phyloP scores from a whole-genome alignment of 352 stramenopile species.

The Globisporangium echinulatum region DNA sequence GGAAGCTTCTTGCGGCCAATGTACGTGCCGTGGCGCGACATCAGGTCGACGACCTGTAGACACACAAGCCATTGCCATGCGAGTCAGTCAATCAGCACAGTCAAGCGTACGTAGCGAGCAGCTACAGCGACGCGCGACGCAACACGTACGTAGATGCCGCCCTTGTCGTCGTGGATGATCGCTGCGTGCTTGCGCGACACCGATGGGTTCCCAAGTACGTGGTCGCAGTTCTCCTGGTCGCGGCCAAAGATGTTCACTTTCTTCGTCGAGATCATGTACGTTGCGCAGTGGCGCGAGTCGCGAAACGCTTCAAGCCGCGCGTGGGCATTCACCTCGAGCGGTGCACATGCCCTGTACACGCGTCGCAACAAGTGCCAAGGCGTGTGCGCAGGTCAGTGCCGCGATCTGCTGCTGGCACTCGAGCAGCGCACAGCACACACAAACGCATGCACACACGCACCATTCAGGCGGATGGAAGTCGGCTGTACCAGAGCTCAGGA shows the following conservation, averaged over 20 bases:
- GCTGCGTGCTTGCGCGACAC: constrained; percentile 84
- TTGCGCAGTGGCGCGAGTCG: constrained; percentile 72
- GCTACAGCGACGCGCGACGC: too few relatives aligned
- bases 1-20: constrained; percentile 80
- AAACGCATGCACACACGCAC: constrained; percentile 16
- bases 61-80: too few relatives aligned
- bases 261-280: constrained; percentile 82
- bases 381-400: background rate
- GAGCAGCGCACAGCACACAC: background rate
- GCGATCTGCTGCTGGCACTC: background rate
- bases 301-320: constrained; percentile 69
- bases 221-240: constrained; percentile 81
- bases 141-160: constrained; percentile 74
- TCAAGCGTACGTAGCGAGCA: background rate
- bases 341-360: constrained; percentile 47
- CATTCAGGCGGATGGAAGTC: constrained; percentile 76
- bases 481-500: constrained; percentile 69
- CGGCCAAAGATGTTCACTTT: constrained; percentile 79
- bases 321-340: constrained; percentile 58
- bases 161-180: constrained; percentile 73
- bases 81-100: background rate
- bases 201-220: constrained; percentile 83
- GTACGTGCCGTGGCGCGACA: constrained; percentile 85
- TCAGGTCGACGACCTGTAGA: constrained; percentile 77
- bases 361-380: too few relatives aligned